Percentiles rank a stretch among this genome's conserved stretches.
These are phyloP conservation scores for Chrysopogon serrulatus DNA, from an alignment of 176 grass and related monocot species.

Conservation along the genomic window DNA sequence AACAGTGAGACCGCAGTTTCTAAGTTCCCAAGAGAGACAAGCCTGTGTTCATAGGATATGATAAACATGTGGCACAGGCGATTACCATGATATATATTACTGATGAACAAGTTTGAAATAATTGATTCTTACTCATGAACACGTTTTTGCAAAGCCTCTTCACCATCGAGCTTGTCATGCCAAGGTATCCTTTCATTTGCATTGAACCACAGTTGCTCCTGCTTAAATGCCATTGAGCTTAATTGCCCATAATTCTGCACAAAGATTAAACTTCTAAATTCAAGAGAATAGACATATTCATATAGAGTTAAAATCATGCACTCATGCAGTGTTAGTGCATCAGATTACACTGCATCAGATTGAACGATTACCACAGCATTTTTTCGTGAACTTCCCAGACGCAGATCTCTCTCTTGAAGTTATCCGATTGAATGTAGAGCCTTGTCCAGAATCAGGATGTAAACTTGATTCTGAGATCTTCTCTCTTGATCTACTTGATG, in stretches of 20 bases:
- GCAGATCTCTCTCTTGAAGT: slow-evolving; percentile 59
- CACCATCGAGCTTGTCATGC: slow-evolving; percentile 91
- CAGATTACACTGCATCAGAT: slow-evolving; percentile 9
- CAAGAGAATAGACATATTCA: slow-evolving; percentile 17
- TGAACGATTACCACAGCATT: slow-evolving; percentile 44
- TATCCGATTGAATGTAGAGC: slow-evolving; percentile 51
- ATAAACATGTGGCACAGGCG: slow-evolving; percentile 14
- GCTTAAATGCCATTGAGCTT: slow-evolving; percentile 76
- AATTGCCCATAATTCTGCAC: slow-evolving; percentile 75
- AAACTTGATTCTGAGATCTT: slow-evolving; percentile 40
- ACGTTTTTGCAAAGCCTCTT: slow-evolving; percentile 97
- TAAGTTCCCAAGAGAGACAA: slow-evolving; percentile 92
- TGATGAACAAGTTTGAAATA: slow-evolving; percentile 14
- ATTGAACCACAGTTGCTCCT: slow-evolving; percentile 85
- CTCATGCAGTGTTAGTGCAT: not conserved
- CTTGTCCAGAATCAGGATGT: slow-evolving; percentile 43
- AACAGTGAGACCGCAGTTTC: slow-evolving; percentile 87
- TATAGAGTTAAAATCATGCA: not conserved
- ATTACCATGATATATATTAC: slow-evolving; percentile 7
- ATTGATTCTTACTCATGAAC: slow-evolving; percentile 86
- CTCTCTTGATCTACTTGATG: slow-evolving; percentile 50
- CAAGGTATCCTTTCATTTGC: slow-evolving; percentile 96
- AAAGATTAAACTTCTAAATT: slow-evolving; percentile 19
- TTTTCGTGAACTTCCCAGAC: slow-evolving; percentile 32
- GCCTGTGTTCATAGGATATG: slow-evolving; percentile 41